Evolutionary conservation across 2,329 filamentous ascomycete genomes (phyloP), one percentile per base, ranked within the genome.

Genomic region (Aquanectria penicillioides): DNA sequence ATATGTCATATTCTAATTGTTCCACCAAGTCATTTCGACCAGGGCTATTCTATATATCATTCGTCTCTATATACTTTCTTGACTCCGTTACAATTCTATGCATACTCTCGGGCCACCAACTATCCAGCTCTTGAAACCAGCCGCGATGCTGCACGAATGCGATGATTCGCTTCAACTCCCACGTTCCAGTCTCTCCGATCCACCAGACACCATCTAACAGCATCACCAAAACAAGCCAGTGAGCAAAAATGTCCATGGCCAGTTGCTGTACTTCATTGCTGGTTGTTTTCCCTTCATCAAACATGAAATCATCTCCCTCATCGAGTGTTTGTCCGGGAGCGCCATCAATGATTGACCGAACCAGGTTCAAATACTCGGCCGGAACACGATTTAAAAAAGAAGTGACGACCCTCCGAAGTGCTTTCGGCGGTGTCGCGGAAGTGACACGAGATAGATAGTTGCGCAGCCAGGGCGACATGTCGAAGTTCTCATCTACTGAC

Each of bases 371-470:
- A 26, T 68, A 80, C 0, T 69, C 60, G 1, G 61, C 54, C 0
- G 77, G 75, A 0, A 72, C 73, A 18, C 73, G 73, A 61, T 80
- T 78, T 4, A 80, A 31, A n/a, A 79, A 79, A 3, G 76, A 71
- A 65, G 76, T 77, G 36, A 80, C 72, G 0, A 67, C 73, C 2
- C 78, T 67, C 6, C 77, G 70, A 2, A 76, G 67, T 0, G 75
- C 68, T 3, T 65, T 70, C 1, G 73, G 74, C 1, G 62, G 60
- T 1, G 66, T 50, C 0, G 64, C 64, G 0, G 63, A 72, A 0
- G 78, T 68, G 1, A 68, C 59, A 9, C 65, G 65, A 1, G 63
- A 52, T 22, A 68, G 40, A n/a, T 68, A 68, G 1, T 13, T 61
- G 6, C 61, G 36, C 1, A 68, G 15, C 65, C 65, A 68, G 0